Conservation (phyloP, 768 basidiomycete species). For the Tulasnella sp. region DNA sequence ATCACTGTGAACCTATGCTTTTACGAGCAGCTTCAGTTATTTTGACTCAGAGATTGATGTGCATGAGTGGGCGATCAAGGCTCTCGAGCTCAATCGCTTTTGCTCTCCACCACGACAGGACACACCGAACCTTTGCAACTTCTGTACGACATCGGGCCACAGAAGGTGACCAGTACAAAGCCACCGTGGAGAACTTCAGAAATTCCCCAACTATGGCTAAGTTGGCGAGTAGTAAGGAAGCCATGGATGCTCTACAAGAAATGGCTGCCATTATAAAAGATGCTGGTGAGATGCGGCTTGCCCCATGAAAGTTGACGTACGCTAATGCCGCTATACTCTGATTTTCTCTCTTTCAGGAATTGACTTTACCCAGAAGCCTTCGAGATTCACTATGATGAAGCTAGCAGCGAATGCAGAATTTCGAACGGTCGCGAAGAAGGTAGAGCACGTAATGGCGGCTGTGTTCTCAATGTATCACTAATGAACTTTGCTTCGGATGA, state of each 20-base stretch:
- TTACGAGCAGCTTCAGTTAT: no score
- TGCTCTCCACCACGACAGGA: no score
- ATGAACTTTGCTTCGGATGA: no score
- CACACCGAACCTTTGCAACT: not conserved
- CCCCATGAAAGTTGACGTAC: not conserved
- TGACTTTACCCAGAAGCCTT: slow-evolving; percentile 5
- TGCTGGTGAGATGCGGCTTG: not conserved
- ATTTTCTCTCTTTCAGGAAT: not conserved
- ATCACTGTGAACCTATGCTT: no score
- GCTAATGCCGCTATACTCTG: not conserved
- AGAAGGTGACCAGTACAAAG: not conserved
- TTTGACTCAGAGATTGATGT: no score
- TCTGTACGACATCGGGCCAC: slow-evolving; percentile 1
- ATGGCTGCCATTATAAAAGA: not conserved
- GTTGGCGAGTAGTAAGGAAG: not conserved
- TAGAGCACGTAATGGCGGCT: not conserved
- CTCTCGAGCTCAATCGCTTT: no score
- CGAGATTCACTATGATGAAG: slow-evolving; percentile 13
- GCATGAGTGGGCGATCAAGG: no score
- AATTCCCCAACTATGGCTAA: slow-evolving; percentile 12
- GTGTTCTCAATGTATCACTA: not conserved
- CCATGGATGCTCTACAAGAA: slow-evolving; percentile 10
- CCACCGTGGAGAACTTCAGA: slow-evolving; percentile 5
- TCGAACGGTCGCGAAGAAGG: slow-evolving; percentile 12
- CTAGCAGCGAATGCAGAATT: slow-evolving; percentile 10